These are phyloP conservation scores for Metarhizium guizhouense DNA, from an alignment of 2,329 filamentous ascomycete genomes.

Conservation along the genomic window DNA sequence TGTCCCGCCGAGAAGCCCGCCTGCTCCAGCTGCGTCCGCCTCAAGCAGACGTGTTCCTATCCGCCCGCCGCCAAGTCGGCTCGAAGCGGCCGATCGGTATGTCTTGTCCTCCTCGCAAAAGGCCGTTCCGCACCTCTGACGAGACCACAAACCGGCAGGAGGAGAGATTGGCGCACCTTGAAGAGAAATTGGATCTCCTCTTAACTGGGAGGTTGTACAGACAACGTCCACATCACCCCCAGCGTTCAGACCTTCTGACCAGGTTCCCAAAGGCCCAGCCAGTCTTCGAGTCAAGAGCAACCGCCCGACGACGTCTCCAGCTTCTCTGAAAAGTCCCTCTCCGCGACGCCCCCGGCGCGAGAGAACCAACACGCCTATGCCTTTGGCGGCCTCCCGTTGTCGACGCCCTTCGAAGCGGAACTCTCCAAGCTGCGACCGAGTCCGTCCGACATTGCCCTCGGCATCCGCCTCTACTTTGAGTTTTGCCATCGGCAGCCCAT, in stretches of 20 bases:
- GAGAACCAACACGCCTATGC: slow-evolving; percentile 12
- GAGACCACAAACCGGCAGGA: slow-evolving; percentile 24
- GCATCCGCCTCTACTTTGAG: slow-evolving; percentile 31
- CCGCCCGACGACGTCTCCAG: slow-evolving; percentile 21
- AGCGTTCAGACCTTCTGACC: slow-evolving; percentile 18
- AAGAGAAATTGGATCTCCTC: slow-evolving; percentile 43
- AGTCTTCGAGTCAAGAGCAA: slow-evolving; percentile 17
- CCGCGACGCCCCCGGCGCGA: slow-evolving; percentile 18
- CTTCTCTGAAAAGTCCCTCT: slow-evolving; percentile 25
- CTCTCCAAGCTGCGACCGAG: slow-evolving; percentile 19
- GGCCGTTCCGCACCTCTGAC: not conserved
- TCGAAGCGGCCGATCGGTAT: slow-evolving; percentile 35
- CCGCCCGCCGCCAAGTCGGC: slow-evolving; percentile 26
- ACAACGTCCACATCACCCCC: slow-evolving; percentile 5
- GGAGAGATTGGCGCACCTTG: slow-evolving; percentile 39
- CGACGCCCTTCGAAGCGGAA: slow-evolving; percentile 18
- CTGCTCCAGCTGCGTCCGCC: slow-evolving; percentile 40
- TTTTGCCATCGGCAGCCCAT: slow-evolving; percentile 34
- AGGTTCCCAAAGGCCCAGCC: slow-evolving; percentile 19
- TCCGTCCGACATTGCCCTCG: slow-evolving; percentile 22
- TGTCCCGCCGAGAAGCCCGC: slow-evolving; percentile 42
- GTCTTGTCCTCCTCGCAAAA: slow-evolving; percentile 7
- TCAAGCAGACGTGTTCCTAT: slow-evolving; percentile 39
- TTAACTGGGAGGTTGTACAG: slow-evolving; percentile 31
- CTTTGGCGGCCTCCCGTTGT: slow-evolving; percentile 13